Percentiles rank a stretch among this genome's conserved stretches.
Conservation (phyloP, 768 basidiomycete species). For the Russula brevipes region DNA sequence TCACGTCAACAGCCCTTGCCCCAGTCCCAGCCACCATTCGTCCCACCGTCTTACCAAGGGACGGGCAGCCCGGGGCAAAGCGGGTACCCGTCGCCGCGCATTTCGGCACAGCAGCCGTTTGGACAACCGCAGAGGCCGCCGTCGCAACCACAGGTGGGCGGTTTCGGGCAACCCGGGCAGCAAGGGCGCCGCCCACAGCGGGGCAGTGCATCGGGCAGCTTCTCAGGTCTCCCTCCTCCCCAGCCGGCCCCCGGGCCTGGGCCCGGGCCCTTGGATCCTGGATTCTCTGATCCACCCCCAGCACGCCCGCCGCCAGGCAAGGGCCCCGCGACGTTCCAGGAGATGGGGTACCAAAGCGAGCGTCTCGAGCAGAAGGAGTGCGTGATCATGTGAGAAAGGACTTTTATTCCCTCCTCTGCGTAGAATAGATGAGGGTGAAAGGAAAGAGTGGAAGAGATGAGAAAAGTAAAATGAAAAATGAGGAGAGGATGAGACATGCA, state of each 20-base stretch:
- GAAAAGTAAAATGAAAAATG: not conserved
- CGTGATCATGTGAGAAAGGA: slow-evolving; percentile 62
- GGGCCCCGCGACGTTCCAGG: slow-evolving; percentile 78
- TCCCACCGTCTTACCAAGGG: not conserved
- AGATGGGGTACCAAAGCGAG: slow-evolving; percentile 84
- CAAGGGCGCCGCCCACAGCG: slow-evolving; percentile 5
- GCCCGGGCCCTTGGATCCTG: not conserved
- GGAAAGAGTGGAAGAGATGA: not conserved
- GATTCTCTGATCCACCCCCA: not conserved
- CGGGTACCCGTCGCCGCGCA: slow-evolving; percentile 12
- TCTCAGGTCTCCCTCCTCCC: not conserved
- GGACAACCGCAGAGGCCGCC: not conserved
- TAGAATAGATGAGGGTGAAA: not conserved
- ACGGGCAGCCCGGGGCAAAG: not conserved
- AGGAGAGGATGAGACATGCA: not conserved
- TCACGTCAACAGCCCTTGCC: slow-evolving; percentile 2
- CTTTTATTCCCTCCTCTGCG: not conserved
- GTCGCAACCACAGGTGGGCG: slow-evolving; percentile 1
- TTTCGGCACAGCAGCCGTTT: not conserved
- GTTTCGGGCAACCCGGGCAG: not conserved
- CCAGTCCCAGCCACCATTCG: not conserved
- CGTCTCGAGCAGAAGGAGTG: slow-evolving; percentile 81
- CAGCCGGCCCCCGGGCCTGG: too few species aligned
- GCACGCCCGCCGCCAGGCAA: slow-evolving; percentile 28
- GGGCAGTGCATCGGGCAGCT: not conserved